These are phyloP conservation scores for Fagopyrum tataricum DNA, from an alignment of 148 eudicot genomes.

Conservation along the genomic window DNA sequence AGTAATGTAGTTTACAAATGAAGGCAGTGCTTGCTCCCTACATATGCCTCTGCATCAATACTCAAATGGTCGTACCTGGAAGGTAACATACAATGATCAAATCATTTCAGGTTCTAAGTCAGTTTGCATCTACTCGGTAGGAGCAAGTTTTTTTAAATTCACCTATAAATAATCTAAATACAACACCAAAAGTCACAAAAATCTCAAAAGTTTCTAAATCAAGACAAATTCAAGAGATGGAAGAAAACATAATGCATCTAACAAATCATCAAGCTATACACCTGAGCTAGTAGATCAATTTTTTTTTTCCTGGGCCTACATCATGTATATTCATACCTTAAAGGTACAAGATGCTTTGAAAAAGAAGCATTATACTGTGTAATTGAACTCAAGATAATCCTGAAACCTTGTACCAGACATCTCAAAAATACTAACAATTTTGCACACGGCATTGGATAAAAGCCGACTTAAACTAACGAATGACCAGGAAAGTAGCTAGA, in stretches of 20 bases:
- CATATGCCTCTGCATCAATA: too few relatives aligned
- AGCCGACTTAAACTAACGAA: background rate
- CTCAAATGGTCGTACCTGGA: too few relatives aligned
- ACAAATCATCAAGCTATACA: background rate
- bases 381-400: background rate
- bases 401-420: background rate
- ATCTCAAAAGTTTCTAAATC: background rate
- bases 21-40: conserved; percentile 56
- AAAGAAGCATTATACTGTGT: background rate
- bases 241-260: background rate
- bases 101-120: too few relatives aligned
- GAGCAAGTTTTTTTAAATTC: too few relatives aligned
- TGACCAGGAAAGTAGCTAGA: background rate
- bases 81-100: too few relatives aligned
- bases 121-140: too few relatives aligned
- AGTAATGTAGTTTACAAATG: conserved; percentile 32
- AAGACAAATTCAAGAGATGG: background rate
- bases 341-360: background rate
- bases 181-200: background rate
- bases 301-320: background rate
- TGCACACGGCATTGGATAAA: background rate
- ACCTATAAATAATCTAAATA: too few relatives aligned
- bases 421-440: background rate
- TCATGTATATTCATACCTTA: background rate
- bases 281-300: too few relatives aligned